Conservation (phyloP, 108 stramenopile species). For the Nannochloropsis gaditana region DNA sequence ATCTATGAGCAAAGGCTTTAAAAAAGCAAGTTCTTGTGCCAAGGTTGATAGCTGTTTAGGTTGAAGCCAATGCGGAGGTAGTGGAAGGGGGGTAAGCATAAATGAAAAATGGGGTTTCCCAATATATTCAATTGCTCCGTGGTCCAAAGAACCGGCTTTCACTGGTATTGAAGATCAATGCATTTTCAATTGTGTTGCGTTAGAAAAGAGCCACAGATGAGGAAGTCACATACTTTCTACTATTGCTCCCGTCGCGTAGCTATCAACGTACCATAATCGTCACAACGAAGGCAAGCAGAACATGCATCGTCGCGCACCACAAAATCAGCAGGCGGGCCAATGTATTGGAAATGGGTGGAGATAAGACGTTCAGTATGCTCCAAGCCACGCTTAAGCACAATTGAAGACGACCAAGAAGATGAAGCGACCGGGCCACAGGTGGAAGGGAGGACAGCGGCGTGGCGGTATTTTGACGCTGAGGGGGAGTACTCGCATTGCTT, state of each 20-base stretch:
- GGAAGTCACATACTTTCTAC: not conserved
- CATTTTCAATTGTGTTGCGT: not conserved
- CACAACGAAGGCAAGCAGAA: not conserved
- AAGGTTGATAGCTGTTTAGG: not conserved
- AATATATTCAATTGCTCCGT: not conserved
- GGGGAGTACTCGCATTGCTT: too few species aligned
- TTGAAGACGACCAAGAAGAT: too few species aligned
- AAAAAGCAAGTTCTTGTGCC: not conserved
- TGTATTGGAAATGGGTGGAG: not conserved
- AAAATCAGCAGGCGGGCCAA: not conserved
- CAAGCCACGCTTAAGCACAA: not conserved
- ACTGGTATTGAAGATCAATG: not conserved
- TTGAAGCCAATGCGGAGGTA: not conserved
- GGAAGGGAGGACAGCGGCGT: slow-evolving; percentile 9
- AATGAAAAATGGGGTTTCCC: not conserved
- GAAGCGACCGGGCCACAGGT: too few species aligned
- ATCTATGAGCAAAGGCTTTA: not conserved
- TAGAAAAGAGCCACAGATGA: not conserved
- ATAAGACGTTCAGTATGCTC: not conserved
- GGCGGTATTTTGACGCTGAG: too few species aligned
- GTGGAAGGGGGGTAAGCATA: not conserved
- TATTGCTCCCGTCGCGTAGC: not conserved
- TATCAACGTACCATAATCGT: not conserved
- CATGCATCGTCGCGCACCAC: not conserved
- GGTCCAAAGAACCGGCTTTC: not conserved